Evolutionary conservation across 257 asterid species (phyloP).

Genomic region (Phtheirospermum japonicum): DNA sequence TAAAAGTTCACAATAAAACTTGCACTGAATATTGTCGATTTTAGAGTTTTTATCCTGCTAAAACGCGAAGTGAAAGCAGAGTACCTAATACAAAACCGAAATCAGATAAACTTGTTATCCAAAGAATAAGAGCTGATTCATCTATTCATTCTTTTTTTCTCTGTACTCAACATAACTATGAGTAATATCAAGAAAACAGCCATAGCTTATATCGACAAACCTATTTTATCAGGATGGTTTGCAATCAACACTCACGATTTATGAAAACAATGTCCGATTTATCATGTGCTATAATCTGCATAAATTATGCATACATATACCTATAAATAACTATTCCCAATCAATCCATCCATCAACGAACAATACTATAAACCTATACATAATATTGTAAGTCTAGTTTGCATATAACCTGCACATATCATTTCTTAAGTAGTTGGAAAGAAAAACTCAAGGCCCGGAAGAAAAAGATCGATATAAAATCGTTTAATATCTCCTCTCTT

Average conservation of each 20-base stretch:
- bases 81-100: too few species aligned
- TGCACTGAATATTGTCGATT: too few species aligned
- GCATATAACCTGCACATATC: background rate
- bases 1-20: too few species aligned
- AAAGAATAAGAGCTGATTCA: too few species aligned
- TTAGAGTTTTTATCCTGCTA: too few species aligned
- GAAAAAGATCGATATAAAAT: background rate
- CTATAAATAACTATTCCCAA: background rate
- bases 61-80: too few species aligned
- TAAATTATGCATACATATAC: background rate
- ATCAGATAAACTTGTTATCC: too few species aligned
- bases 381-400: background rate
- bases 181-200: background rate
- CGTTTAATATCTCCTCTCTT: background rate
- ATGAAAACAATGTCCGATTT: background rate
- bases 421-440: background rate
- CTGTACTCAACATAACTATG: too few species aligned
- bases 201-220: too few species aligned
- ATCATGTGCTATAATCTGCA: background rate
- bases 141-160: too few species aligned
- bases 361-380: background rate
- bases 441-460: background rate
- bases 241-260: background rate
- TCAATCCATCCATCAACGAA: background rate
- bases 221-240: background rate